Percentiles rank a stretch among this genome's conserved stretches.
Conservation (phyloP, 169 alveolate genomes). For the Eimeria praecox region DNA sequence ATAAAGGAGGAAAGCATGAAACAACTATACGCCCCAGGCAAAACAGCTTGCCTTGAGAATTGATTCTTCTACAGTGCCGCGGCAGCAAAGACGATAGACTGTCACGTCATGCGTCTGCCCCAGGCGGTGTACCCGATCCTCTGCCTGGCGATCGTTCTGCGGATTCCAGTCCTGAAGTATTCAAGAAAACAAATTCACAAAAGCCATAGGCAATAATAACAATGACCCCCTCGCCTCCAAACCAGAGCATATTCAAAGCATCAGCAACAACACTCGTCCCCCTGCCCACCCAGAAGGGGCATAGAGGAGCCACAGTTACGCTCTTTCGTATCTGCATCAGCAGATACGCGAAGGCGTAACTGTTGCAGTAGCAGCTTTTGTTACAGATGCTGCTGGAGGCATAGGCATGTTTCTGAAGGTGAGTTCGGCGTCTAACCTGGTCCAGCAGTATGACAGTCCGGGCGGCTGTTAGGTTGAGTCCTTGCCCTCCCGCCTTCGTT, state of each 20-base stretch:
- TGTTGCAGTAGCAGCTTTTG: too few relatives aligned
- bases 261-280: too few relatives aligned
- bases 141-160: slow-evolving; percentile 96
- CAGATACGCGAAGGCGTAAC: too few relatives aligned
- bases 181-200: not conserved
- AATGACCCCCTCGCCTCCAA: not conserved
- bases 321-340: too few relatives aligned
- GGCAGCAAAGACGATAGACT: slow-evolving; percentile 93
- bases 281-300: too few relatives aligned
- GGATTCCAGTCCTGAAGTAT: slow-evolving; percentile 95
- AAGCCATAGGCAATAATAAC: not conserved
- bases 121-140: slow-evolving; percentile 96
- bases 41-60: slow-evolving; percentile 88
- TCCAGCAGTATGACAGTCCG: slow-evolving; percentile 98
- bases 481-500: slow-evolving; percentile 99
- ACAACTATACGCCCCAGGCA: too few relatives aligned
- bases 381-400: too few relatives aligned
- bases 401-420: too few relatives aligned
- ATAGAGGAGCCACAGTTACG: too few relatives aligned
- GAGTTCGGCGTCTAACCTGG: slow-evolving; percentile 82
- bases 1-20: too few relatives aligned
- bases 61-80: slow-evolving; percentile 94
- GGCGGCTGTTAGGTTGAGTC: slow-evolving; percentile 98
- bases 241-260: too few relatives aligned
- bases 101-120: slow-evolving; percentile 96